A percentile compares a stretch with the other conserved stretches of the same genome.
Conservation (phyloP, 805 yeast genomes). For the Isabelozyma rhagii region DNA sequence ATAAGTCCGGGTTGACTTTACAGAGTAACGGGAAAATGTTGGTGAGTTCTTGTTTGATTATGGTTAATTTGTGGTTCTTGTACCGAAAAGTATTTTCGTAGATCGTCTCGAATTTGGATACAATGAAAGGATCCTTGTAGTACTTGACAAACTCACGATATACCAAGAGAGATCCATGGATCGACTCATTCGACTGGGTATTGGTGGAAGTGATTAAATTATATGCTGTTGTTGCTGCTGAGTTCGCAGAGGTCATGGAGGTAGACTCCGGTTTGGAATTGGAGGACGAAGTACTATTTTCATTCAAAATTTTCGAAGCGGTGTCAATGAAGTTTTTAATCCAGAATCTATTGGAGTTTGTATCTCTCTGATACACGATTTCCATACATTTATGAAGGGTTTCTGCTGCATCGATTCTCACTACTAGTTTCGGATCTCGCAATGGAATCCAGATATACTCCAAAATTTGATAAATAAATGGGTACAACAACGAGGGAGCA, state of each 20-base stretch:
- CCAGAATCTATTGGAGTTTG: conserved; percentile 69
- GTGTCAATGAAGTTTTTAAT: conserved; percentile 65
- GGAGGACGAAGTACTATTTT: conserved; percentile 10
- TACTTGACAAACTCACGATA: conserved; percentile 70
- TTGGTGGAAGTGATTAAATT: conserved; percentile 17
- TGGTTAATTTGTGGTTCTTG: conserved; percentile 71
- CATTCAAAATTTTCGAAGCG: conserved; percentile 58
- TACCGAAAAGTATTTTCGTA: conserved; percentile 71
- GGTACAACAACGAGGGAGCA: conserved; percentile 79
- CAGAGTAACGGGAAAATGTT: conserved; percentile 81
- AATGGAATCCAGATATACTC: conserved; percentile 86
- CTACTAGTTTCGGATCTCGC: conserved; percentile 69
- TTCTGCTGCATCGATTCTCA: conserved; percentile 81
- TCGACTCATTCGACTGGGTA: conserved; percentile 50
- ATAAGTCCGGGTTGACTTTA: conserved; percentile 66
- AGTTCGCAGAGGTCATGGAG: not conserved
- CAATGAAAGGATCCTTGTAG: conserved; percentile 69
- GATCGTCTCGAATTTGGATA: conserved; percentile 68
- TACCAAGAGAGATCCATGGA: conserved; percentile 85
- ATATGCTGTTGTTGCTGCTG: conserved; percentile 13
- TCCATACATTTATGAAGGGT: conserved; percentile 74
- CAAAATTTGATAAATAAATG: conserved; percentile 72
- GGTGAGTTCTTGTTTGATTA: conserved; percentile 82
- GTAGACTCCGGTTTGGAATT: conserved; percentile 1
- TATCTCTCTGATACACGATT: conserved; percentile 77